Conservation (phyloP, 2,329 filamentous ascomycete species). For the Pezicula neosporulosa region DNA sequence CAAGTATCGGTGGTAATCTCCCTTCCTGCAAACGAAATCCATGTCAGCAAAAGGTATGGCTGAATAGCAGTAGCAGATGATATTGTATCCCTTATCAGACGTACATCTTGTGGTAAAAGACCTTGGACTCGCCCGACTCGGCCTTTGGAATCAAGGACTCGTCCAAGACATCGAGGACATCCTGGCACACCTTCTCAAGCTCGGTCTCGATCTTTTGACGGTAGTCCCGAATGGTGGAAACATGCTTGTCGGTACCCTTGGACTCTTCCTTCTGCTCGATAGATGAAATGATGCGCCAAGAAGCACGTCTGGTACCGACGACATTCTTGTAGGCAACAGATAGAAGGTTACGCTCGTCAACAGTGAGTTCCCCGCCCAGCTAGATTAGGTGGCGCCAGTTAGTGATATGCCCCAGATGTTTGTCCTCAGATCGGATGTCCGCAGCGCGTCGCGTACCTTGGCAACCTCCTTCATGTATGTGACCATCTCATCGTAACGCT, state of each 20-base stretch:
- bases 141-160: conserved; percentile 91
- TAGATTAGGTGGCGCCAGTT: conserved; percentile 27
- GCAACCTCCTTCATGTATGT: conserved; percentile 99
- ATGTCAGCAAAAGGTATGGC: background rate
- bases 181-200: conserved; percentile 95
- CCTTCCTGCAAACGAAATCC: conserved; percentile 67
- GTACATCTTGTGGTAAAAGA: conserved; percentile 99
- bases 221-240: conserved; percentile 93
- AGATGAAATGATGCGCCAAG: conserved; percentile 96
- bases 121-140: conserved; percentile 95
- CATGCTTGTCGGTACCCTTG: conserved; percentile 93
- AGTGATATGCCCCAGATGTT: conserved; percentile 8
- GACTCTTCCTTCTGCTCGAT: conserved; percentile 99
- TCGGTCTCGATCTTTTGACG: conserved; percentile 97
- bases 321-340: conserved; percentile 99
- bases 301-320: conserved; percentile 92
- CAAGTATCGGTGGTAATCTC: conserved; percentile 98
- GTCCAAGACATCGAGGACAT: conserved; percentile 93
- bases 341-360: conserved; percentile 96
- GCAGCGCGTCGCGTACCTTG: conserved; percentile 56
- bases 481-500: conserved; percentile 99
- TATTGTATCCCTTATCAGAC: conserved; percentile 24
- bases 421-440: conserved; percentile 17
- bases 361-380: conserved; percentile 71
- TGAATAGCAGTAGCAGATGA: background rate